phyloP scores from a whole-genome alignment of 148 eudicot genomes.

The Polygonum maritimum region DNA sequence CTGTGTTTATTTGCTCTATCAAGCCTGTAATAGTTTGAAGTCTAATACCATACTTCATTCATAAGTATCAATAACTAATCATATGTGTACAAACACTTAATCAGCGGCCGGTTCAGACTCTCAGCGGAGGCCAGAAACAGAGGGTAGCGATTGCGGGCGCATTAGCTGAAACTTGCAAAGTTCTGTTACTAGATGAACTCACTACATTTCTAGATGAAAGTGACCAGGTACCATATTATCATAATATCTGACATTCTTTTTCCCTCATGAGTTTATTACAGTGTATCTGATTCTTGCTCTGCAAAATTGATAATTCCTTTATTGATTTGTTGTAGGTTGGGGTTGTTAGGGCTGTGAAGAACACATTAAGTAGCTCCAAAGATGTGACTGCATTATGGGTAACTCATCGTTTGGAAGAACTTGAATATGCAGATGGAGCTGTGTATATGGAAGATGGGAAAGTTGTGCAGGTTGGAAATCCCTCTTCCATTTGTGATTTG shows the following conservation, averaged over 20 bases:
- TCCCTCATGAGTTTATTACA: not conserved
- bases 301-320: not conserved
- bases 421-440: conserved; percentile 43
- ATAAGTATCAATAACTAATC: not conserved
- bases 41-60: not conserved
- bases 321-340: not conserved
- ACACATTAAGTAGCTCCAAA: conserved; percentile 8
- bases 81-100: conserved; percentile 8
- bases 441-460: conserved; percentile 38
- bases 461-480: conserved; percentile 3
- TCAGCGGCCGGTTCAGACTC: conserved; percentile 90
- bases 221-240: conserved; percentile 53
- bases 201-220: conserved; percentile 80
- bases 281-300: not conserved
- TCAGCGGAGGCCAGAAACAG: conserved; percentile 98
- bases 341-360: conserved; percentile 2
- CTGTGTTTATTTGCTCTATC: not conserved
- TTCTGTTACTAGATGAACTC: conserved; percentile 70
- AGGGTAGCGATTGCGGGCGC: conserved; percentile 98
- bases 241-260: not conserved
- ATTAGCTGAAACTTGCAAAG: conserved; percentile 86
- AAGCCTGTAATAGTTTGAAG: not conserved
- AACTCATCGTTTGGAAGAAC: conserved; percentile 90
- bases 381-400: conserved; percentile 41
- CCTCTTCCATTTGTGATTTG: not conserved